Evolutionary conservation across 805 yeast species (phyloP).

Genomic region (Kuraishia piskuri): DNA sequence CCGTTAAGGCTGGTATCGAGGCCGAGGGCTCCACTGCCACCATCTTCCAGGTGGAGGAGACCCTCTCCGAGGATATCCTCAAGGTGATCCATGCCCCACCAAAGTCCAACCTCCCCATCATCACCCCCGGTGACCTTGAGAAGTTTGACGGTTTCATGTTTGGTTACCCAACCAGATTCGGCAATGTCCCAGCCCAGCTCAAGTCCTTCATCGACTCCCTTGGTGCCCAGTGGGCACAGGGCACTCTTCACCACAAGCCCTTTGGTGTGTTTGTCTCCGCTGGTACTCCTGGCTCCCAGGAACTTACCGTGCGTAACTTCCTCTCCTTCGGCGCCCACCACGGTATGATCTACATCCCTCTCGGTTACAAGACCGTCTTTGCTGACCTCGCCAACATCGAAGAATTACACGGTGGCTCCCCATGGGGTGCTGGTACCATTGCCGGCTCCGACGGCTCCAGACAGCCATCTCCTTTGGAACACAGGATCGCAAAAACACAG

Average conservation of each 20-base stretch:
- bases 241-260: constrained; percentile 62
- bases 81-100: constrained; percentile 57
- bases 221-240: constrained; percentile 68
- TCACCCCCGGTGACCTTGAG: constrained; percentile 44
- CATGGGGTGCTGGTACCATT: constrained; percentile 83
- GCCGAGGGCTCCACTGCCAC: constrained; percentile 63
- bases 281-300: constrained; percentile 73
- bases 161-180: constrained; percentile 78
- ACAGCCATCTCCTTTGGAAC: constrained; percentile 54
- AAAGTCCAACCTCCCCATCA: constrained; percentile 48
- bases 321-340: constrained; percentile 62
- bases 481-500: constrained; percentile 55
- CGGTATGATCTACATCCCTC: constrained; percentile 69
- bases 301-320: constrained; percentile 52
- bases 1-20: constrained; percentile 61
- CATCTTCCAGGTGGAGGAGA: constrained; percentile 75
- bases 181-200: constrained; percentile 71
- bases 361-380: constrained; percentile 60
- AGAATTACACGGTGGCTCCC: constrained; percentile 73
- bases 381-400: constrained; percentile 45
- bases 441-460: constrained; percentile 76
- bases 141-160: constrained; percentile 68
- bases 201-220: constrained; percentile 69
- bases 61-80: constrained; percentile 57
- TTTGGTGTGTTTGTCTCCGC: constrained; percentile 68